Base-by-base conservation (phyloP, 495 filamentous ascomycete genomes). In the Cryomyces minteri region DNA sequence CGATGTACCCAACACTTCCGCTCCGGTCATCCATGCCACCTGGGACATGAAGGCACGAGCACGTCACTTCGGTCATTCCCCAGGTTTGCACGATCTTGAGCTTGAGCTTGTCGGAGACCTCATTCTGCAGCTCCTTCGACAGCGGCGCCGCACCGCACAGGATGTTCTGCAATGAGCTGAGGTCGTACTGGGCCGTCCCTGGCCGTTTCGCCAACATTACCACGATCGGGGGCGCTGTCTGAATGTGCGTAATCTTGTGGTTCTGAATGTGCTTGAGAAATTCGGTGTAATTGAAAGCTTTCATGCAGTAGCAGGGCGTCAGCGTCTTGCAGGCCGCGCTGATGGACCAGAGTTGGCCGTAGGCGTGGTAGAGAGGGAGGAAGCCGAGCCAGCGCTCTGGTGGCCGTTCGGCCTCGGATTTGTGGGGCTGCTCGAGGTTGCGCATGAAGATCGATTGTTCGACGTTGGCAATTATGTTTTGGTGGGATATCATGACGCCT, bases 271-370 rank as follows among this genome's bases (percentile, higher is more conserved):
- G 44, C 9, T 39, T 30, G 10, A 64, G 50, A 40, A 55, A 64
- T 18, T 42, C 46, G 12, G 40, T 11, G 49, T 56, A 58, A 42
- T 51, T 47, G 56, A 65, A 65, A 11, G 51, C 48, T 32, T 54
- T 54, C 61, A 63, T 65, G 46, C 54, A 53, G 49, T 55, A 63
- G 41, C 52, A 57, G 2, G 61, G 58, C 28, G 51, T 55, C 4
- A 49, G 45, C 12, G 48, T 54, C 11, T 49, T 46, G 9, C 47
- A 49, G 30, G 58, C 60, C 2, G 55, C 54, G n/a, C 53, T 49
- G 33, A 62, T 54, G n/a, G 48, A 56, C 58, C 58, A 57, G 38
- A 65, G 68, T 54, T 75, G 70, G 32, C 61, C 61, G 52, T 70
- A 70, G 9, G 59, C 62, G 48, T 63, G 61, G 45, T 63, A 65